Evolutionary conservation across 139 green algal species (phyloP).

Genomic region (Pleodorina starrii): DNA sequence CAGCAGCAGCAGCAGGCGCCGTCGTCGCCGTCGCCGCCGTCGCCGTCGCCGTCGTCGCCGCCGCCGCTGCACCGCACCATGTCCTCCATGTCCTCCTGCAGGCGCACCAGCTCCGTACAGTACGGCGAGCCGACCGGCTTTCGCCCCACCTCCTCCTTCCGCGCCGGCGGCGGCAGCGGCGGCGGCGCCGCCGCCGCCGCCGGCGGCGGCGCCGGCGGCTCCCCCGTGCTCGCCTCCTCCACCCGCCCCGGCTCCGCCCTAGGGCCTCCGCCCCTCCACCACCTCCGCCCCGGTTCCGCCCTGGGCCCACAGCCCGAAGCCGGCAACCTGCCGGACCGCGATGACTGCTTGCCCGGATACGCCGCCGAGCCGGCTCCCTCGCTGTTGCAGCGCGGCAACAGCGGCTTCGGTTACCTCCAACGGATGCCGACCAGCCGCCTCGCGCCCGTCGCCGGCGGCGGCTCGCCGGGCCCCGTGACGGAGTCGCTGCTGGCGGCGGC

Average conservation of each 20-base stretch:
- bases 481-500: not conserved
- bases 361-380: not conserved
- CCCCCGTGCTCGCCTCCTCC: not conserved
- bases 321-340: not conserved
- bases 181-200: too few relatives aligned
- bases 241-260: not conserved
- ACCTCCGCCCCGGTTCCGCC: not conserved
- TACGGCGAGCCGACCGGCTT: not conserved
- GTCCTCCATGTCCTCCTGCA: not conserved
- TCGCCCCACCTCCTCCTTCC: not conserved
- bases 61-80: not conserved
- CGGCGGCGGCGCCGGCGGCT: not conserved
- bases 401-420: not conserved
- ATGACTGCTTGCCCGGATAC: slow-evolving; percentile 1
- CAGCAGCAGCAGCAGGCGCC: not conserved
- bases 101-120: not conserved
- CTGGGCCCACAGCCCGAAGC: not conserved
- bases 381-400: not conserved
- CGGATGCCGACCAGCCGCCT: not conserved
- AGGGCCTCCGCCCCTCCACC: not conserved
- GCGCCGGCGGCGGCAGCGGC: too few relatives aligned
- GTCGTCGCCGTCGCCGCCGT: not conserved
- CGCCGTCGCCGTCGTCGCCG: not conserved
- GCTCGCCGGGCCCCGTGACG: not conserved
- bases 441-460: not conserved